phyloP scores from a whole-genome alignment of 139 green algal species.

The Tetradesmus obliquus region DNA sequence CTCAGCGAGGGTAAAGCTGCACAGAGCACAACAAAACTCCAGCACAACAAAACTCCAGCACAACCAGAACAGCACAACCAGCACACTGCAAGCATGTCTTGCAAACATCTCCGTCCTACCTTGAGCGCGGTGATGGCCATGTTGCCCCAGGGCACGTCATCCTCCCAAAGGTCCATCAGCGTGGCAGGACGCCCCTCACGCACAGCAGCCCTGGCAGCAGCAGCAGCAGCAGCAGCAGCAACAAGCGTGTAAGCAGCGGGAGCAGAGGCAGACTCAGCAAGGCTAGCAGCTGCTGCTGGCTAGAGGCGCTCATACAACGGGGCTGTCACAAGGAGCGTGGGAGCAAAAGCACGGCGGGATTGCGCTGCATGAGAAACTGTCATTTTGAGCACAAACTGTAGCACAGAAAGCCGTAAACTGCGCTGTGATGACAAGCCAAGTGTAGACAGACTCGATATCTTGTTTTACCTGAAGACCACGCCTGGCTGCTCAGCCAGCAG shows the following conservation, averaged over 20 bases:
- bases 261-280: neutral
- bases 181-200: neutral
- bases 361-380: neutral
- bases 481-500: constrained; percentile 19
- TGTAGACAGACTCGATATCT: too few relatives aligned
- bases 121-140: constrained; percentile 54
- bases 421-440: too few relatives aligned
- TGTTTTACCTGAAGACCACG: neutral
- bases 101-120: neutral
- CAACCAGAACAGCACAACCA: too few relatives aligned
- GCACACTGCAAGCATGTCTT: too few relatives aligned
- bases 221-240: neutral
- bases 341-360: too few relatives aligned
- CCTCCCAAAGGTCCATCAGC: constrained; percentile 62
- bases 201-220: constrained; percentile 29
- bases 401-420: too few relatives aligned
- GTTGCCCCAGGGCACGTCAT: constrained; percentile 60
- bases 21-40: too few relatives aligned
- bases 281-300: neutral
- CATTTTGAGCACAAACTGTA: neutral
- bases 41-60: too few relatives aligned
- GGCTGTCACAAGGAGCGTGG: too few relatives aligned
- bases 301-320: too few relatives aligned
- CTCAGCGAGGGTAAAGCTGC: too few relatives aligned
- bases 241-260: neutral